phyloP scores from a whole-genome alignment of 2,329 filamentous ascomycete species.

The Penicillium sp. region DNA sequence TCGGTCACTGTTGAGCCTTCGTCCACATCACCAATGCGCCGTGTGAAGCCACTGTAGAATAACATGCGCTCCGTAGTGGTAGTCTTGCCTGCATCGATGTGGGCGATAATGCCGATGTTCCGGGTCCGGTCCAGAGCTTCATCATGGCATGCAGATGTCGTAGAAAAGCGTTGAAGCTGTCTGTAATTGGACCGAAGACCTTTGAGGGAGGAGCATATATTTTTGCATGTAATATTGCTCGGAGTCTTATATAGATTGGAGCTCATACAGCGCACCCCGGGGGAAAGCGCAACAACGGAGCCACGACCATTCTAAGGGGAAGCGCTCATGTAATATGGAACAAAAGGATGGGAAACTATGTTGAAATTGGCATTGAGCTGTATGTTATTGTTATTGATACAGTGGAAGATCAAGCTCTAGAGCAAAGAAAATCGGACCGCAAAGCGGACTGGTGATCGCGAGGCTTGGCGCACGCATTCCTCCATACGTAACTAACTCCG shows the following conservation, averaged over 20 bases:
- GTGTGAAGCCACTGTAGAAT: constrained; percentile 88
- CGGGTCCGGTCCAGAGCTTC: constrained; percentile 63
- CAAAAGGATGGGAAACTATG: neutral
- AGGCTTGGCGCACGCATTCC: constrained; percentile 27
- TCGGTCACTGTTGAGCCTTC: constrained; percentile 96
- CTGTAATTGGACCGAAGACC: constrained; percentile 4
- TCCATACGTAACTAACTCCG: constrained; percentile 21
- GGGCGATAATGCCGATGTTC: constrained; percentile 98
- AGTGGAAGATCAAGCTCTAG: neutral
- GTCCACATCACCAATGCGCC: constrained; percentile 90
- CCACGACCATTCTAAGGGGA: constrained; percentile 30
- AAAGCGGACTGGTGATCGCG: constrained; percentile 15
- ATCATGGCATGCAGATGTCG: constrained; percentile 23
- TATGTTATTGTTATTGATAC: neutral
- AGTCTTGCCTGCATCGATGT: constrained; percentile 98
- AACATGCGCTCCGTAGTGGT: constrained; percentile 99
- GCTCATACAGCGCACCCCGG: constrained; percentile 25
- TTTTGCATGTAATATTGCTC: constrained; percentile 11
- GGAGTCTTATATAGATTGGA: constrained; percentile 18
- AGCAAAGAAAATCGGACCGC: constrained; percentile 16
- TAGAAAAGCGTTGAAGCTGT: constrained; percentile 31
- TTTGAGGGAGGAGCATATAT: constrained; percentile 5
- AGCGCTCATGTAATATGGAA: constrained; percentile 10
- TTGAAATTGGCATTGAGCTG: constrained; percentile 3
- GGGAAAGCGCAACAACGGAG: constrained; percentile 33